These are phyloP conservation scores for Linum usitatissimum DNA, from an alignment of 345 rosid genomes.

Conservation along the genomic window DNA sequence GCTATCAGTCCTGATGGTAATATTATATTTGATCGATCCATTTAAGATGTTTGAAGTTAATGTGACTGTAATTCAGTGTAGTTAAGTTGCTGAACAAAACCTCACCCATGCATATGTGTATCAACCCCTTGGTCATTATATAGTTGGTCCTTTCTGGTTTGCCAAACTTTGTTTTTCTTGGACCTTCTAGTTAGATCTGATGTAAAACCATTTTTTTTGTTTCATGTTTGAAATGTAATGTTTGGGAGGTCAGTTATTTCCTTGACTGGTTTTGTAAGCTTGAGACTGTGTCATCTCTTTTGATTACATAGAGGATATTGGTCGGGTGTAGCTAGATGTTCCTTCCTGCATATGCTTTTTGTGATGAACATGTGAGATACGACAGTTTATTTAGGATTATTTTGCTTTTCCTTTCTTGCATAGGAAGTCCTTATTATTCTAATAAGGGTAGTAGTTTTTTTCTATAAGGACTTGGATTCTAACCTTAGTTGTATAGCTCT, in stretches of 20 bases:
- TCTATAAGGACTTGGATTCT: no score
- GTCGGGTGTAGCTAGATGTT: neutral
- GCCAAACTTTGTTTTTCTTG: neutral
- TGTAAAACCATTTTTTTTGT: neutral
- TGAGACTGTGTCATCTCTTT: neutral
- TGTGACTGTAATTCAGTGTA: neutral
- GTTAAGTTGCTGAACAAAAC: neutral
- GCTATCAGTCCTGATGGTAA: slow-evolving; percentile 65
- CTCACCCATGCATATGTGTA: neutral
- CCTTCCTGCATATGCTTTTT: neutral
- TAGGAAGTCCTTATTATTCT: no score
- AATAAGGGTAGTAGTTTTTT: no score
- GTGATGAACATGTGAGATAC: no score
- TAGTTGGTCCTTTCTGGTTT: neutral
- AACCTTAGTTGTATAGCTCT: no score
- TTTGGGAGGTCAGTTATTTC: neutral
- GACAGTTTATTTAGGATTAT: no score
- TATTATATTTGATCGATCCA: slow-evolving; percentile 9
- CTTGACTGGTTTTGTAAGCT: neutral
- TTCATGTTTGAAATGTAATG: neutral
- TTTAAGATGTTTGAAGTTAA: neutral
- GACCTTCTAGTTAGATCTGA: neutral
- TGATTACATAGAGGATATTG: neutral
- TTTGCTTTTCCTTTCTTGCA: no score
- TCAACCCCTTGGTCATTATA: no score